phyloP scores from a whole-genome alignment of 129 eudicot genomes.

The Pittosporum tobira region DNA sequence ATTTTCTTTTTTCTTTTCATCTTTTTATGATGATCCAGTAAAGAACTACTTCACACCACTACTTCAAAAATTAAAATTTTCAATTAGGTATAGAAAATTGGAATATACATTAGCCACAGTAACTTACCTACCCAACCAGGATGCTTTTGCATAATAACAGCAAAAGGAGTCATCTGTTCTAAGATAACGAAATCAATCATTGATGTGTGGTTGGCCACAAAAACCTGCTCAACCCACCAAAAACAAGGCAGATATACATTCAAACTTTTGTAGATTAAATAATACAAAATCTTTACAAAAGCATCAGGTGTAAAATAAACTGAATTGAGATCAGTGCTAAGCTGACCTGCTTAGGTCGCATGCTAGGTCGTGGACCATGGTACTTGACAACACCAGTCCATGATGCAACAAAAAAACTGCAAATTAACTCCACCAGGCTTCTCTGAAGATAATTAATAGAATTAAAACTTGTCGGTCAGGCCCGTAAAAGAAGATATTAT shows the following conservation, averaged over 20 bases:
- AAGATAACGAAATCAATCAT: slow-evolving; percentile 90
- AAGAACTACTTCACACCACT: not conserved
- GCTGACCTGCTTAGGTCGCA: slow-evolving; percentile 81
- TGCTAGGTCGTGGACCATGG: slow-evolving; percentile 93
- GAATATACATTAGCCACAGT: not conserved
- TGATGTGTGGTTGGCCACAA: slow-evolving; percentile 94
- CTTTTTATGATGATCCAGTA: not conserved
- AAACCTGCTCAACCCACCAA: slow-evolving; percentile 48
- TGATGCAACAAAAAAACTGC: slow-evolving; percentile 98
- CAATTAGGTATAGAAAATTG: not conserved
- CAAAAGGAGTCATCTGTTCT: slow-evolving; percentile 96
- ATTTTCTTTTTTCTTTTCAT: not conserved
- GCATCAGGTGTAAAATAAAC: not conserved
- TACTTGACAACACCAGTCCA: slow-evolving; percentile 97
- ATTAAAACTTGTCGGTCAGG: not conserved
- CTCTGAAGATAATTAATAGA: slow-evolving; percentile 37
- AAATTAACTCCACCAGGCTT: slow-evolving; percentile 77
- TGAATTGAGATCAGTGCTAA: not conserved
- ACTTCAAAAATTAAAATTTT: not conserved
- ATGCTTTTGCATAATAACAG: slow-evolving; percentile 96
- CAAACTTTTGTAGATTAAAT: not conserved
- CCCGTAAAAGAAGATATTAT: not conserved
- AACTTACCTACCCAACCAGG: slow-evolving; percentile 96
- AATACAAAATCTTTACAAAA: not conserved
- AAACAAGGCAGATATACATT: slow-evolving; percentile 3